phyloP scores from a whole-genome alignment of 148 eudicot genomes.

The Vaccinium corymbosum region DNA sequence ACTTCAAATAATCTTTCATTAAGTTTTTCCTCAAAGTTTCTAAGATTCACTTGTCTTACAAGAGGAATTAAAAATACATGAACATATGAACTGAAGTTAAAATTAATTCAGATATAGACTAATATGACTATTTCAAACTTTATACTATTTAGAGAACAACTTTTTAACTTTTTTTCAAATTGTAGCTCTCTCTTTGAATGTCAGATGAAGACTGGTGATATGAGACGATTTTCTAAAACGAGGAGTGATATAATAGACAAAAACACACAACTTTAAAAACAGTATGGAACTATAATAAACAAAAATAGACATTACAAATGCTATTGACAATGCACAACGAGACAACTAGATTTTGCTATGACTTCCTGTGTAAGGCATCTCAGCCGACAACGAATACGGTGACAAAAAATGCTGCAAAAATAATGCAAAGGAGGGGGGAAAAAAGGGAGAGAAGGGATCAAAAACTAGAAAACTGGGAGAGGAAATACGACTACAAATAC shows the following conservation, averaged over 20 bases:
- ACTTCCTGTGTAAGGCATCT: constrained; percentile 19
- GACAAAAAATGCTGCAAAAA: background rate
- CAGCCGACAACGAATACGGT: constrained; percentile 20
- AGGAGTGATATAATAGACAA: background rate
- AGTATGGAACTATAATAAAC: constrained; percentile 1
- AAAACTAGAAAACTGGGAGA: background rate
- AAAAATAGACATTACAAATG: background rate
- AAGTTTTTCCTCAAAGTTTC: too few relatives aligned
- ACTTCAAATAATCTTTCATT: too few relatives aligned
- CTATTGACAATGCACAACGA: background rate
- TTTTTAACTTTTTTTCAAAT: too few relatives aligned
- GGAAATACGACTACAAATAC: background rate
- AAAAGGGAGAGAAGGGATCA: background rate
- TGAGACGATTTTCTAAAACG: too few relatives aligned
- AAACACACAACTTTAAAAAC: background rate
- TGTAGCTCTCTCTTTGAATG: too few relatives aligned
- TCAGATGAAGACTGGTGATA: too few relatives aligned
- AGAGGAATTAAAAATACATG: too few relatives aligned
- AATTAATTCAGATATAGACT: too few relatives aligned
- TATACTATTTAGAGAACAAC: too few relatives aligned
- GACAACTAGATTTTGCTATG: constrained; percentile 4
- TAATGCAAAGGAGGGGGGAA: background rate
- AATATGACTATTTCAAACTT: too few relatives aligned
- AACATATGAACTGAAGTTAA: too few relatives aligned
- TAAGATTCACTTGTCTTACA: too few relatives aligned